Evolutionary conservation across 2,329 filamentous ascomycete genomes (phyloP).

Genomic region (Fonsecaea monophora): DNA sequence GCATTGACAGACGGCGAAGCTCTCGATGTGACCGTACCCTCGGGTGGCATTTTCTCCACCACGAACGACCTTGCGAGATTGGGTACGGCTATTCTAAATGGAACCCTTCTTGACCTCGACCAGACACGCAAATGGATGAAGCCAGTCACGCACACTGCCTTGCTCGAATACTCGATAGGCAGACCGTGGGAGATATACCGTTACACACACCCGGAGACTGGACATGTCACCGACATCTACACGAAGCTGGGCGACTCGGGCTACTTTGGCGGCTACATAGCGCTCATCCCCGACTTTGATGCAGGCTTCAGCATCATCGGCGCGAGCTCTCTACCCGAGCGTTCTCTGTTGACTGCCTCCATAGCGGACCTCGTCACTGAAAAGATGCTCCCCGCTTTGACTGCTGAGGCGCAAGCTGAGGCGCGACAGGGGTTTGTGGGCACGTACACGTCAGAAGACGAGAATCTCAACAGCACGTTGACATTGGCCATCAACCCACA

Average conservation of each 20-base stretch:
- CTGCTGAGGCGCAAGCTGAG: conserved; percentile 44
- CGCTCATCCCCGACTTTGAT: conserved; percentile 55
- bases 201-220: conserved; percentile 39
- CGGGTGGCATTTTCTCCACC: conserved; percentile 43
- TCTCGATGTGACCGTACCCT: conserved; percentile 32
- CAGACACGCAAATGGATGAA: conserved; percentile 52
- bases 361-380: conserved; percentile 47
- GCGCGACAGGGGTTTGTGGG: conserved; percentile 41
- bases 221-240: conserved; percentile 47
- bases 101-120: conserved; percentile 46
- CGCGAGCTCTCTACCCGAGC: conserved; percentile 54
- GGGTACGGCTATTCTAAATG: conserved; percentile 45
- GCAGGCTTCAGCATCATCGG: conserved; percentile 53
- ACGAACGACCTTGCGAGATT: conserved; percentile 48
- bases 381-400: conserved; percentile 44
- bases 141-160: conserved; percentile 49
- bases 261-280: conserved; percentile 48
- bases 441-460: conserved; percentile 41
- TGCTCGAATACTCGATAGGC: conserved; percentile 50
- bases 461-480: conserved; percentile 41
- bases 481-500: conserved; percentile 38
- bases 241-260: conserved; percentile 54
- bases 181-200: conserved; percentile 54
- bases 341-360: conserved; percentile 48
- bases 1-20: conserved; percentile 2